Base-by-base conservation (phyloP, 768 basidiomycete species). In the Mycena floridula region DNA sequence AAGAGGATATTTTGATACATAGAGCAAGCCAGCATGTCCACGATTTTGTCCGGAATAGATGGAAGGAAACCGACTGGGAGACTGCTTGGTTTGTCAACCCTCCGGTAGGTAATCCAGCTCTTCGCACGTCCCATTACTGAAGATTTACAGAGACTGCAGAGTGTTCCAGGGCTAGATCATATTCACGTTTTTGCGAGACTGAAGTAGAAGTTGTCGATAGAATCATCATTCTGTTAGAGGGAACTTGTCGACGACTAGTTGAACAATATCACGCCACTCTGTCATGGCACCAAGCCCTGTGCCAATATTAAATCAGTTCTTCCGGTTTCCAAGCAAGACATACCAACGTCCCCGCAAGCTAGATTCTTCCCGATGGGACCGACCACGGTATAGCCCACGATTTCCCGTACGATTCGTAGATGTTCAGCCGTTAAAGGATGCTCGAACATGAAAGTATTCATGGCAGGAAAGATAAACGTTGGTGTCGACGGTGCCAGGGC, bases 401-500 rank as follows among this genome's bases (percentile, higher is more conserved):
- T 74, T 1, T 93, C 86, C 22, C 70, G 72, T 5, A 95, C 74
- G 28, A 86, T 57, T 20, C 79, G 74, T 35, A 98, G 64, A 57
- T 99, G 96, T 50, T 86, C 78, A 1, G 79, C 76, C 0, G 94
- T 97, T 36, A 98, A 72, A 16, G 92, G 92, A 59, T 98, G 94
- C 47, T 88, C 81, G 58, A 89, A 98, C 95, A 99, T 99, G 52
- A 90, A 70, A 3, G 96, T 98, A 62, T 99, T 99, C 95, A 98
- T 99, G 0, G 95, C 96, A 2, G 95, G 95, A 58, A 94, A 98
- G 27, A 97, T 64, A 56, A 85, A 91, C 6, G 90, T 92, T 6
- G 88, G 87, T 0, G 90, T 96, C 5, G 77, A 72, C 0, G 93
- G 89, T 3, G 87, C 72, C 0, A 95, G 68, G 0, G 91, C 94